Evolutionary conservation across 2,329 filamentous ascomycete species (phyloP).

Genomic region (Pseudocercospora pini-densiflorae): DNA sequence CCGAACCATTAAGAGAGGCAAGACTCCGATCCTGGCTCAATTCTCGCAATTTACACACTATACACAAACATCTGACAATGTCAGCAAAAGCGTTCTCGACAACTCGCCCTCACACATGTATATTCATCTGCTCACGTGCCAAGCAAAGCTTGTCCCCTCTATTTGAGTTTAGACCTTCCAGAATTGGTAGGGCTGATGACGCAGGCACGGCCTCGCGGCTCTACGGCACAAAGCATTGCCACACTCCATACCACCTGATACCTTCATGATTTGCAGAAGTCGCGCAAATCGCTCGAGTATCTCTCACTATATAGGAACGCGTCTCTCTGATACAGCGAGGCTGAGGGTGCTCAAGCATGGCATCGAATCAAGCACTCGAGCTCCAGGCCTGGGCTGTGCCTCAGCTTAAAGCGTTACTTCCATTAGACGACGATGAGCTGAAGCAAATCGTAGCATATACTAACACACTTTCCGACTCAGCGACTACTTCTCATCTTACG

Average conservation of each 20-base stretch:
- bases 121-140: not conserved
- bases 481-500: conserved; percentile 18
- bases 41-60: not conserved
- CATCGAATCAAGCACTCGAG: conserved; percentile 11
- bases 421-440: conserved; percentile 25
- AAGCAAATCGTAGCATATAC: conserved; percentile 27
- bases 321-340: not conserved
- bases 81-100: not conserved
- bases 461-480: conserved; percentile 19
- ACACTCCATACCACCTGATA: not conserved
- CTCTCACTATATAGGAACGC: too few relatives aligned
- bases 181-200: not conserved
- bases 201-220: not conserved
- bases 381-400: conserved; percentile 24
- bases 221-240: not conserved
- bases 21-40: not conserved
- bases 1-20: not conserved
- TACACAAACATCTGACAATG: not conserved
- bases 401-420: conserved; percentile 24
- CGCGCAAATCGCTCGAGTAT: not conserved
- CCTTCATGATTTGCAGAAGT: not conserved
- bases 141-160: not conserved
- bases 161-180: not conserved
- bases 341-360: not conserved
- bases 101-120: not conserved